Conservation (phyloP, 2,329 filamentous ascomycete species). For the Boeremia lycopersici region DNA sequence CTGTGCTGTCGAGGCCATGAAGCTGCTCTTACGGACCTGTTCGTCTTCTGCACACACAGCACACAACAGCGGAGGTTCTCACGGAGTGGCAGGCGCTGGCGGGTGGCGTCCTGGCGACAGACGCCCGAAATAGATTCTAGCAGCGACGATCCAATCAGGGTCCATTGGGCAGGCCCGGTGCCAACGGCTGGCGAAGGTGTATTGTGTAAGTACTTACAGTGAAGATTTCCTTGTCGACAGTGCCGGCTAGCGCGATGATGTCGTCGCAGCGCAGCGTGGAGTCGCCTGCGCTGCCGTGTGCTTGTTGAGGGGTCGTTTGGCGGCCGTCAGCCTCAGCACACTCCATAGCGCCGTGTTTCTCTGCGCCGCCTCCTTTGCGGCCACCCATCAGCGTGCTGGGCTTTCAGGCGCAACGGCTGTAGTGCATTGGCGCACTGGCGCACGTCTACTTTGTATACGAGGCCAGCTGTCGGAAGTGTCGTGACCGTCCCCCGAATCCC, state of each 20-base stretch:
- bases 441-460: slow-evolving; percentile 6
- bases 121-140: not conserved
- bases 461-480: slow-evolving; percentile 12
- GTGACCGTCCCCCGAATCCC: slow-evolving; percentile 15
- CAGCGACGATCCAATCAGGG: slow-evolving; percentile 5
- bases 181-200: not conserved
- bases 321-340: not conserved
- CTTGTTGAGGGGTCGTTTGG: not conserved
- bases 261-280: not conserved
- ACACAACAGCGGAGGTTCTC: not conserved
- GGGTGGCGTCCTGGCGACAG: slow-evolving; percentile 2
- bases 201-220: not conserved
- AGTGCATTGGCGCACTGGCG: slow-evolving; percentile 10
- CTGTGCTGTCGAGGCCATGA: not conserved
- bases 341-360: not conserved
- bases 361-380: slow-evolving; percentile 15
- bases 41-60: not conserved
- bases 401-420: slow-evolving; percentile 13
- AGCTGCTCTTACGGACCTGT: not conserved
- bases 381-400: slow-evolving; percentile 3
- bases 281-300: not conserved
- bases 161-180: not conserved
- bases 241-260: slow-evolving; percentile 5
- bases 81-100: not conserved
- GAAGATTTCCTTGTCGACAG: slow-evolving; percentile 4